Base-by-base conservation (phyloP, 2,329 filamentous ascomycete genomes). In the Colletotrichum spaethianum region DNA sequence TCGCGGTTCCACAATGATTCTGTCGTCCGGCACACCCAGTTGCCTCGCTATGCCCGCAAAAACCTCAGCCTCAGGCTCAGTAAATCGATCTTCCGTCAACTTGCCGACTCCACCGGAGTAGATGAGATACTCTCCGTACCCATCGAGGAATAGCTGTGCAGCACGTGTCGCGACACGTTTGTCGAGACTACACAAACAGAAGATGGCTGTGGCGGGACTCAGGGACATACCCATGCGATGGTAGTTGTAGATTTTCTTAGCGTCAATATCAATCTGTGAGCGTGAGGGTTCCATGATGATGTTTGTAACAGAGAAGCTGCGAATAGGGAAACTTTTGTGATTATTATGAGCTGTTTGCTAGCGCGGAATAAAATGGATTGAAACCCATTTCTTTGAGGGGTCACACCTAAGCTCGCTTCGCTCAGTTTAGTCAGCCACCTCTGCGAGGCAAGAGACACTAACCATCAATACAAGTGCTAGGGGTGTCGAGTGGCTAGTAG, bases 171-270 rank as follows among this genome's bases (percentile, higher is more conserved):
- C 84, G 46, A 86, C 82, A 67, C 85, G 83, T 4, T 79, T 80
- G 77, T 86, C 84, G 70, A 86, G 84, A 74, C 83, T 85, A 78
- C 85, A 86, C 55, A 86, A 81, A 76, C 82, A 83, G 80, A 86
- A 86, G 68, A 86, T 79, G 64, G 84, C 83, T 67, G 83, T 81
- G 62, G 82, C 81, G 56, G 79, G 79, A 26, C 59, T 68, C 26
- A 83, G 76, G 14, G 79, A 63, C 78, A 83, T 81, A 70, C 75
- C 73, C 76, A 85, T 81, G 55, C 80, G 83, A 76, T 85, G 84
- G 76, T 86, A 86, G 67, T 83, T 79, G 76, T 85, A 86, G 38
- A 86, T 74, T 28, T 78, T 74, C 57, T 78, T 76, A 14, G 83
- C 83, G 64, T 86, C 83, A 3, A 57, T 66, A 31, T 75, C 64